A percentile compares a stretch with the other conserved stretches of the same genome.
phyloP scores from a whole-genome alignment of 306 rosid species.

The Cyamopsis tetragonoloba region DNA sequence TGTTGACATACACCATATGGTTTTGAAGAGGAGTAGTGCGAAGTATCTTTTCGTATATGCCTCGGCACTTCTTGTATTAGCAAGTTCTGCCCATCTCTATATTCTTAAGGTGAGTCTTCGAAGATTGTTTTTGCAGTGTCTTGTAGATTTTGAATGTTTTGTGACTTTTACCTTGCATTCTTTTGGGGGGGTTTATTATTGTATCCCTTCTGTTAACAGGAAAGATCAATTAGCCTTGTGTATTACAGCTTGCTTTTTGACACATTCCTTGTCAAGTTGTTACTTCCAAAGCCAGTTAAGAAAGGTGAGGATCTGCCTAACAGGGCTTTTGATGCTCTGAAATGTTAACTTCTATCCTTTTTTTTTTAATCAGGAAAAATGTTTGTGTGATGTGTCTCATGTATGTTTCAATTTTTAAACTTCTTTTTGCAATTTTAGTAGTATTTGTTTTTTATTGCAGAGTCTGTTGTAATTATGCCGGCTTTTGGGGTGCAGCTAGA shows the following conservation, averaged over 20 bases:
- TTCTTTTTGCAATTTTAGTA: not conserved
- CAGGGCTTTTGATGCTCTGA: slow-evolving; percentile 17
- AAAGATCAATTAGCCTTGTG: slow-evolving; percentile 36
- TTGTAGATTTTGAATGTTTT: not conserved
- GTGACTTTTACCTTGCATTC: not conserved
- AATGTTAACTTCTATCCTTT: slow-evolving; percentile 8
- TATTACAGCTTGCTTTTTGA: slow-evolving; percentile 58
- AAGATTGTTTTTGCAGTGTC: not conserved
- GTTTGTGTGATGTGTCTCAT: not conserved
- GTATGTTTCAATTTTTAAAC: slow-evolving; percentile 2
- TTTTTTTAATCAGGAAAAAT: not conserved
- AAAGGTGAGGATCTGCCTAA: slow-evolving; percentile 54
- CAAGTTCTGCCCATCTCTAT: slow-evolving; percentile 40
- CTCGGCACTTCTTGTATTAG: slow-evolving; percentile 45
- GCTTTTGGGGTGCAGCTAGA: slow-evolving; percentile 95
- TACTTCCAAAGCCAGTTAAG: slow-evolving; percentile 52
- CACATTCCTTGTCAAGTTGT: slow-evolving; percentile 52
- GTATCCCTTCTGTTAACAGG: slow-evolving; percentile 41
- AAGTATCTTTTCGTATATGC: slow-evolving; percentile 41
- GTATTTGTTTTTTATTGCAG: slow-evolving; percentile 38
- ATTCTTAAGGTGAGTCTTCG: slow-evolving; percentile 41
- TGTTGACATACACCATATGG: slow-evolving; percentile 60
- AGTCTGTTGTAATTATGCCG: slow-evolving; percentile 80
- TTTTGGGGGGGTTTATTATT: not conserved
- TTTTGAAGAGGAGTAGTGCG: slow-evolving; percentile 40